A percentile compares a stretch with the other conserved stretches of the same genome.
Conservation (phyloP, 805 yeast genomes). For the Brettanomyces anomalus region DNA sequence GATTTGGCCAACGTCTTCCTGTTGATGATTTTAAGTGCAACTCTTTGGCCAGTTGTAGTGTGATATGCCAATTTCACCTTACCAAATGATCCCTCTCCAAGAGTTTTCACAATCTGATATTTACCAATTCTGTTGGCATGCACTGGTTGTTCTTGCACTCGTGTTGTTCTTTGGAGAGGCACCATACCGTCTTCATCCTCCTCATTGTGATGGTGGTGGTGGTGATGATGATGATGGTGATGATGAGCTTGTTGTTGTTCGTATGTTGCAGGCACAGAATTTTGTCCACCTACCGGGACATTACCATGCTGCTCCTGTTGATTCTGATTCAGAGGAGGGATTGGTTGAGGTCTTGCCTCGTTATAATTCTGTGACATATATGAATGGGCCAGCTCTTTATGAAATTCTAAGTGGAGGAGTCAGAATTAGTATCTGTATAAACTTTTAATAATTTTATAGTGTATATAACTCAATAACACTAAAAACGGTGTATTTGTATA, state of each 20-base stretch:
- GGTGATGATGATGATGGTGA: slow-evolving; percentile 11
- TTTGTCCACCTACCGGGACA: too few relatives aligned
- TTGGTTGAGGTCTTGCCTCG: too few relatives aligned
- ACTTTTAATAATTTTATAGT: too few relatives aligned
- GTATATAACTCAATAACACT: too few relatives aligned
- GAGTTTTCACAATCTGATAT: slow-evolving; percentile 83
- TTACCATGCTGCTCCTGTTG: too few relatives aligned
- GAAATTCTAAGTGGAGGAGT: too few relatives aligned
- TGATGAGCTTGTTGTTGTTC: slow-evolving; percentile 3
- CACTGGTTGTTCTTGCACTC: slow-evolving; percentile 5
- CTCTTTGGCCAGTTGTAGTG: slow-evolving; percentile 82
- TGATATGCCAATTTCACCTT: slow-evolving; percentile 90
- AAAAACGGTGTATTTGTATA: too few relatives aligned
- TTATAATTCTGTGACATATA: too few relatives aligned
- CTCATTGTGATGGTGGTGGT: slow-evolving; percentile 4
- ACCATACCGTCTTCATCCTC: slow-evolving; percentile 1
- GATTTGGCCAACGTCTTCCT: slow-evolving; percentile 86
- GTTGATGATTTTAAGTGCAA: slow-evolving; percentile 88
- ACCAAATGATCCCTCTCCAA: slow-evolving; percentile 96
- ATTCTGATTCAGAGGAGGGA: too few relatives aligned
- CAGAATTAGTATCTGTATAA: too few relatives aligned
- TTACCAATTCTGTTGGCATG: slow-evolving; percentile 59
- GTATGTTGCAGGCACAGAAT: too few relatives aligned
- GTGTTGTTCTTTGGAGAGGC: slow-evolving; percentile 9
- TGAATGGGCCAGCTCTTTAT: too few relatives aligned